Evolutionary conservation across 768 basidiomycete genomes (phyloP), one percentile per base, ranked within the genome.

Genomic region (Lactifluus rugatus): DNA sequence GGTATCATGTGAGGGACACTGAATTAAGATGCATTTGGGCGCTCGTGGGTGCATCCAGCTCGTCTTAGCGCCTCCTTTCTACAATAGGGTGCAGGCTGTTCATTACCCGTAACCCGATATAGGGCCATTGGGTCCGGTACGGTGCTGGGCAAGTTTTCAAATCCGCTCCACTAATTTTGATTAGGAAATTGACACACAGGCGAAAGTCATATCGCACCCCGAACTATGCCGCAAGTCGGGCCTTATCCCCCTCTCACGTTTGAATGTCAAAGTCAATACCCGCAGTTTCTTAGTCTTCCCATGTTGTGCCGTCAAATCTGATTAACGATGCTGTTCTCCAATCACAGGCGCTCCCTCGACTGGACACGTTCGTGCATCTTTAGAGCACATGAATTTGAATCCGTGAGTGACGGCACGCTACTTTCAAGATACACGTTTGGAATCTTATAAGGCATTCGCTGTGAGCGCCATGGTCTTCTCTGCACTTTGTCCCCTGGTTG

Each of bases 311-410:
- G 13, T 23, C 21, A 14, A 25, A 2, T 54, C 19, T 41, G 16
- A 34, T 5, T 8, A 13, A 23, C 16, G 4, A 34, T 41, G 17
- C 16, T 23, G 4, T 37, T 39, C 13, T 32, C 6, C 16, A 32
- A 28, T 11, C 42, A 13, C 16, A 19, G 32, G 49, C 49, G 54
- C 36, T 39, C 6, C 2, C 13, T 21, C 2, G 42, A 17, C 5
- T 2, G 6, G 5, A 9, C 56, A 60, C 59, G 59, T 60, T 60
- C 54, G 59, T 56, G 26, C 21, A n/a, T 16, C 54, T 9, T 55
- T 25, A 41, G 19, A 25, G 23, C 39, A 32, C 13, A 23, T 36
- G 32, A 41, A 2, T 14, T 42, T 39, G 42, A 21, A 34, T 23
- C 25, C 16, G 21, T 21, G 11, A 14, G 28, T 60, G 4, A 60